Base-by-base conservation (phyloP, 192 early-diverging fungal genomes). In the Coemansia sp. region DNA sequence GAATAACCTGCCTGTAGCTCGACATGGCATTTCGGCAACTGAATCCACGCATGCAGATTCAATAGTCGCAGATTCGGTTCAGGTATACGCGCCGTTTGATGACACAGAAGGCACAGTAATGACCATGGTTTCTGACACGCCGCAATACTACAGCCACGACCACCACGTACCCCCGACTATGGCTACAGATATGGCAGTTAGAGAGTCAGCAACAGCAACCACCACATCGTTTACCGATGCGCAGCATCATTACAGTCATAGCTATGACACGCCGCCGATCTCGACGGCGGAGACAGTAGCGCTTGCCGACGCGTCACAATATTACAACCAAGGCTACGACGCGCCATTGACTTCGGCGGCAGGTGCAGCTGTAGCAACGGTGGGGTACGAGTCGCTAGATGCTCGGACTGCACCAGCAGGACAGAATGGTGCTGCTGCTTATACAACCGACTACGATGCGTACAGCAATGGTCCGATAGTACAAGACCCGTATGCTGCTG, bases 401-500 rank as follows among this genome's bases (percentile, higher is more conserved):
- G 14, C 14, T 15, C 54, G 35, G 29, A 2, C 54, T 17, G 29
- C 15, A 6, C 14, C 12, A 1, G 32, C 11, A 4, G 29, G n/a
- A 15, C 14, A 25, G 11, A n/a, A 17, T 32, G 54, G 23, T 5
- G 12, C 12, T 10, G 15, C 4, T 8, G 15, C 11, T 2, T 15
- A 35, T 5, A 6, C 27, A 5, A 15, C 29, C 5, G 5, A 35
- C 1, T 54, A 54, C 15, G 27, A n/a, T 8, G 4, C 17, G 47
- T 21, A 49, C n/a, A 17, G 6, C 3, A 19, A 49, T 3, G 52
- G 17, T 9, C 22, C 24, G 22, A 43, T 27, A 11, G 52, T 52
- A 39, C 68, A 59, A 41, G 55, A 64, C 5, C 3, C 27, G 9
- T 32, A 32, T 17, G 47, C 53, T 24, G 60, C 47, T 11, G 24